These are phyloP conservation scores for Penicillium sp. DNA, from an alignment of 2,329 filamentous ascomycete genomes.

Conservation along the genomic window DNA sequence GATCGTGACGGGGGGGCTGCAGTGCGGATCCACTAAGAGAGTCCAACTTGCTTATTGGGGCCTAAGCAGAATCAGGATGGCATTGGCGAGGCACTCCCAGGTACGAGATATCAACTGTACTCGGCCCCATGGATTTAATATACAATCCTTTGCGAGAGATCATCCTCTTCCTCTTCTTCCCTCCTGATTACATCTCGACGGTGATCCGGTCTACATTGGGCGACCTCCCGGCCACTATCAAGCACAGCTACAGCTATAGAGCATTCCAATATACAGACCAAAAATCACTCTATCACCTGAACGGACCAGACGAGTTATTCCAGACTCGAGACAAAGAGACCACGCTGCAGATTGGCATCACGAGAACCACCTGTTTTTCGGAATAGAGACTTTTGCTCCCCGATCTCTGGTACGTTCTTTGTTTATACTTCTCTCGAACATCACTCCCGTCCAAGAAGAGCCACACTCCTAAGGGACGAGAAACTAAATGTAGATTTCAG, in stretches of 20 bases:
- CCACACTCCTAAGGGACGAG: background rate
- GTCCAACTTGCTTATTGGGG: conserved; percentile 9
- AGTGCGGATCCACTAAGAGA: background rate
- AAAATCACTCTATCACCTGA: background rate
- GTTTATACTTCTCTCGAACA: background rate
- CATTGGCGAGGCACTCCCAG: background rate
- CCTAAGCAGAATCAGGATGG: background rate
- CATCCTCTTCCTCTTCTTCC: background rate
- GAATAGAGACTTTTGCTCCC: background rate
- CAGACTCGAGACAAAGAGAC: background rate
- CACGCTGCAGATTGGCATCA: background rate
- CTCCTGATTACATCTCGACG: background rate
- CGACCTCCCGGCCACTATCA: background rate
- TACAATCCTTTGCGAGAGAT: background rate
- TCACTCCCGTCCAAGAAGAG: background rate
- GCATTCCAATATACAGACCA: background rate
- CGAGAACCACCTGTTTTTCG: background rate
- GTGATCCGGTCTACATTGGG: background rate
- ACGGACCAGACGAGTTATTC: background rate
- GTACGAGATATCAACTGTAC: background rate
- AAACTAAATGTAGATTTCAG: background rate
- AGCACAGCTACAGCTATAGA: background rate
- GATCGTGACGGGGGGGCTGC: background rate
- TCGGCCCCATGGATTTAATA: background rate
- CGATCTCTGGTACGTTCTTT: background rate